A percentile compares a stretch with the other conserved stretches of the same genome.
These are phyloP conservation scores for Nannochloropsis salina DNA, from an alignment of 108 stramenopile species.

Conservation along the genomic window DNA sequence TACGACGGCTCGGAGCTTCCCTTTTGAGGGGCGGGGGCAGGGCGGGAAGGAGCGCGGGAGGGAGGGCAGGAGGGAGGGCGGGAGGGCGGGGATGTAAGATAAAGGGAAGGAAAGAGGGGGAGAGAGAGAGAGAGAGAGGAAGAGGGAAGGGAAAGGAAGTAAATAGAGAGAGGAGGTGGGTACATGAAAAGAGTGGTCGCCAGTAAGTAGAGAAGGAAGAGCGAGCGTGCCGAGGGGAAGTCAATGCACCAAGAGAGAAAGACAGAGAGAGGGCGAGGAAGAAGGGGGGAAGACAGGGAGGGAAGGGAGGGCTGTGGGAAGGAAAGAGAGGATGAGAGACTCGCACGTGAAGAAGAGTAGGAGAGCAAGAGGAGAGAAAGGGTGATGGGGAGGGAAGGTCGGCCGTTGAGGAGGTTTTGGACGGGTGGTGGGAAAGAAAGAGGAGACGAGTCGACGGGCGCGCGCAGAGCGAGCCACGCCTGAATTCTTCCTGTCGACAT, in stretches of 20 bases:
- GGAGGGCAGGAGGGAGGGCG: neutral
- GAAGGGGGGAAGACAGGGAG: too few relatives aligned
- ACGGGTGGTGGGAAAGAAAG: too few relatives aligned
- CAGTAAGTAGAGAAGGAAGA: constrained; percentile 72
- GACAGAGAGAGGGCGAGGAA: neutral
- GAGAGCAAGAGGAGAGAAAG: too few relatives aligned
- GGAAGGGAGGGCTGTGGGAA: too few relatives aligned
- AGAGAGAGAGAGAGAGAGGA: neutral
- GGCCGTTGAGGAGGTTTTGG: too few relatives aligned
- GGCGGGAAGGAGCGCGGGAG: neutral
- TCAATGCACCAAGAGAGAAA: constrained; percentile 53
- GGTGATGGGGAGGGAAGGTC: too few relatives aligned
- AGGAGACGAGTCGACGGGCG: too few relatives aligned
- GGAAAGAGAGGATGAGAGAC: too few relatives aligned
- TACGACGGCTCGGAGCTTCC: neutral
- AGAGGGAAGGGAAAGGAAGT: neutral
- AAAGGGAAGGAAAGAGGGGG: neutral
- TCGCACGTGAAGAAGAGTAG: too few relatives aligned
- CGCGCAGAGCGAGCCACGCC: too few relatives aligned
- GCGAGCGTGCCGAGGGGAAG: constrained; percentile 69
- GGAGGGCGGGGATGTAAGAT: neutral
- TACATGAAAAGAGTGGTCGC: constrained; percentile 51
- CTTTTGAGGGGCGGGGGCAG: neutral
- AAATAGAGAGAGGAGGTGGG: neutral
- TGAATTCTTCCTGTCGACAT: too few relatives aligned